These are phyloP conservation scores for Erythrobasidium hasegawianum DNA, from an alignment of 1,284 basidiomycete species.

Conservation along the genomic window DNA sequence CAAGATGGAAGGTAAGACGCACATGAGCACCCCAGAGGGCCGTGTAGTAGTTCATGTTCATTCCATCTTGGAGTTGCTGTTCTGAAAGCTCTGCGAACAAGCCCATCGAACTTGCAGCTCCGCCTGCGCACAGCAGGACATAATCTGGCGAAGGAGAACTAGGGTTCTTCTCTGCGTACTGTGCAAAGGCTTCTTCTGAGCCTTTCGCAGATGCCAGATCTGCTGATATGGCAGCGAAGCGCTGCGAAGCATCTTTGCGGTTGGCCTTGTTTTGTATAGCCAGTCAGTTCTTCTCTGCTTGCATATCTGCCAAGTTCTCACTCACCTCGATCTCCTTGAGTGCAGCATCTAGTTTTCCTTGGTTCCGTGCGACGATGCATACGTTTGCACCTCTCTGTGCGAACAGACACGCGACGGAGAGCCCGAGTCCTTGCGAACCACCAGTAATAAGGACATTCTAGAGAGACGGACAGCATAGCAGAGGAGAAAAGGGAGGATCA, in stretches of 20 bases:
- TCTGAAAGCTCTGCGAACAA: conserved; percentile 69
- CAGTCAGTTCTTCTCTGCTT: conserved; percentile 42
- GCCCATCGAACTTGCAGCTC: conserved; percentile 54
- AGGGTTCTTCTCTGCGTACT: conserved; percentile 57
- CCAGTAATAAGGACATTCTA: conserved; percentile 63
- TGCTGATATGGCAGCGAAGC: conserved; percentile 61
- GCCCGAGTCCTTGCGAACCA: conserved; percentile 73
- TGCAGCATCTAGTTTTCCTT: conserved; percentile 60
- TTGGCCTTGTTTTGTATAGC: conserved; percentile 46
- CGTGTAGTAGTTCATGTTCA: conserved; percentile 55
- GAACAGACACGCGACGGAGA: conserved; percentile 65
- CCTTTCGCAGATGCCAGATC: conserved; percentile 57
- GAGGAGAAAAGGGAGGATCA: background rate
- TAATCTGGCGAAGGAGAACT: conserved; percentile 62
- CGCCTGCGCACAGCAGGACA: conserved; percentile 74
- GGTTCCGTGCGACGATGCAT: conserved; percentile 71
- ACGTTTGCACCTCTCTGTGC: conserved; percentile 71
- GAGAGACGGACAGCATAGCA: background rate
- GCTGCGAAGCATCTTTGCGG: conserved; percentile 55
- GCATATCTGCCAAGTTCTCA: background rate
- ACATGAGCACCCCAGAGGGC: conserved; percentile 73
- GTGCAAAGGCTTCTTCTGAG: conserved; percentile 60
- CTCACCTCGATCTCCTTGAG: conserved; percentile 61
- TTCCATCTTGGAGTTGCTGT: conserved; percentile 56
- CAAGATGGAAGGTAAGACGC: background rate